These are phyloP conservation scores for Solanum hybrid DNA, from an alignment of 305 asterid species.

Conservation along the genomic window DNA sequence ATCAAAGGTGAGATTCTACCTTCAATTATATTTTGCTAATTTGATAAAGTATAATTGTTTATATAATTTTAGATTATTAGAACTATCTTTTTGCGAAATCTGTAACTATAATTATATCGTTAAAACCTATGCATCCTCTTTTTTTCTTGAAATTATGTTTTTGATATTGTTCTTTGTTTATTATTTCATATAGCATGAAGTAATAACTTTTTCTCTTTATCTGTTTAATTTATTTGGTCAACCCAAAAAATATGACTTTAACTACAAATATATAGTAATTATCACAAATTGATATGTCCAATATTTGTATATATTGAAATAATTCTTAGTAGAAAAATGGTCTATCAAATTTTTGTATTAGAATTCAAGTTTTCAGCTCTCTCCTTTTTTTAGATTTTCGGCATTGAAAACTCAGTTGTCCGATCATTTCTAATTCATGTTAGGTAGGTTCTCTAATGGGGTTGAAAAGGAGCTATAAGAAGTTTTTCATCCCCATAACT, in stretches of 20 bases:
- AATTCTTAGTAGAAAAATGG: neutral
- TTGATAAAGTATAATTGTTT: neutral
- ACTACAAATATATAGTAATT: neutral
- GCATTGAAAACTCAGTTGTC: neutral
- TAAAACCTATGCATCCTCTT: neutral
- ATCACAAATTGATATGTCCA: neutral
- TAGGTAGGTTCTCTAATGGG: neutral
- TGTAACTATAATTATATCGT: neutral
- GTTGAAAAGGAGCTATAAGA: neutral
- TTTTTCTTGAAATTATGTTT: neutral
- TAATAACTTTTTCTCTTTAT: neutral
- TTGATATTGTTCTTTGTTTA: neutral
- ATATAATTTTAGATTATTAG: neutral
- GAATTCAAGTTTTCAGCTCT: neutral
- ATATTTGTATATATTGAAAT: neutral
- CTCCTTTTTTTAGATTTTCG: neutral
- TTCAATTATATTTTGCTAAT: neutral
- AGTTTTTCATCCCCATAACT: neutral
- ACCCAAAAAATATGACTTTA: neutral
- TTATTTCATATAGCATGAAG: neutral
- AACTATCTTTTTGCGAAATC: neutral
- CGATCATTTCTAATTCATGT: neutral
- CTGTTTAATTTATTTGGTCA: neutral
- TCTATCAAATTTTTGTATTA: neutral
- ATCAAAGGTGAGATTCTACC: neutral